These are phyloP conservation scores for Beta corolliflora DNA, from an alignment of 179 eudicot species.

Conservation along the genomic window DNA sequence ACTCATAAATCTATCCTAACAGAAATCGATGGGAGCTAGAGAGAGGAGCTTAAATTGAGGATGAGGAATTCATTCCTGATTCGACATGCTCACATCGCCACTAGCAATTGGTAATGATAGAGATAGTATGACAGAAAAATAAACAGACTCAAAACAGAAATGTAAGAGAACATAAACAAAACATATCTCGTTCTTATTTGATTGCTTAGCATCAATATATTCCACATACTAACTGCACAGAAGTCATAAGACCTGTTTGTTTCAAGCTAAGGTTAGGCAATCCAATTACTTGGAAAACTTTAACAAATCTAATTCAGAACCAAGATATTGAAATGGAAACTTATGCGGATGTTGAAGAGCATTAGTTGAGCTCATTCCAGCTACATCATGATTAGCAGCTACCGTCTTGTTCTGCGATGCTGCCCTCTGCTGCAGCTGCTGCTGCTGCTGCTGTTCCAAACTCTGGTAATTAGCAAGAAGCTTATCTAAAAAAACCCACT, in stretches of 20 bases:
- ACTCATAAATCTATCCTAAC: no score
- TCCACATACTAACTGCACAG: no score
- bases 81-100: no score
- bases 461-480: slow-evolving; percentile 34
- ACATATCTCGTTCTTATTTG: no score
- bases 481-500: slow-evolving; percentile 38
- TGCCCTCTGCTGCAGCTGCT: slow-evolving; percentile 11
- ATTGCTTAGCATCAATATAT: no score
- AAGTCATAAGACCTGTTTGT: background rate
- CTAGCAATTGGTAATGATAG: no score
- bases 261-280: background rate
- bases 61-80: no score
- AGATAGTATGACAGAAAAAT: no score
- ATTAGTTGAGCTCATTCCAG: slow-evolving; percentile 24
- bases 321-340: slow-evolving; percentile 3
- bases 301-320: slow-evolving; percentile 10
- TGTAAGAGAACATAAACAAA: no score
- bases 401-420: slow-evolving; percentile 15
- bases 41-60: no score
- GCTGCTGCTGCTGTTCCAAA: slow-evolving; percentile 16
- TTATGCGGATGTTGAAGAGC: slow-evolving; percentile 16
- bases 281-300: slow-evolving; percentile 23
- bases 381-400: slow-evolving; percentile 15
- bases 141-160: no score
- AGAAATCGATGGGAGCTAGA: no score